Evolutionary conservation across 164 flowering plant genomes (phyloP).

Genomic region (Vitis riparia): DNA sequence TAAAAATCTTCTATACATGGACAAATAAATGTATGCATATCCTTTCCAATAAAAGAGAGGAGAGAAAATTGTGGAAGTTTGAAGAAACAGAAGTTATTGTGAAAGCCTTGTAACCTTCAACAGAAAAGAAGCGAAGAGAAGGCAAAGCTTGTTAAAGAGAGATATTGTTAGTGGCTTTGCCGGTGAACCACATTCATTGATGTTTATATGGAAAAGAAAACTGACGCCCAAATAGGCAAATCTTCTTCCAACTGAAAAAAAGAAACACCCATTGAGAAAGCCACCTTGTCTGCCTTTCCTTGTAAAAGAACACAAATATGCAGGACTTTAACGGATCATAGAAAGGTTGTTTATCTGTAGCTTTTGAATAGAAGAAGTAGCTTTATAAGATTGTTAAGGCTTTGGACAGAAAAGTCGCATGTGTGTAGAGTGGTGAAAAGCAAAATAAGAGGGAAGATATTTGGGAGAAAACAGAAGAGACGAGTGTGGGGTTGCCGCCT

Average conservation of each 20-base stretch:
- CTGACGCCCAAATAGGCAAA: too few relatives aligned
- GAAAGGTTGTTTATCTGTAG: background rate
- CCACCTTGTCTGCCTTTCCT: constrained; percentile 21
- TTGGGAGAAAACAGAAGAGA: background rate
- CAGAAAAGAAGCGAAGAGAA: background rate
- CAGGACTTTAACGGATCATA: constrained; percentile 12
- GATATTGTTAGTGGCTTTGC: background rate
- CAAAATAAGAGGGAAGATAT: background rate
- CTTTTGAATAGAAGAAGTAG: background rate
- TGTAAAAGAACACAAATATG: background rate
- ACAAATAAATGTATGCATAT: too few relatives aligned
- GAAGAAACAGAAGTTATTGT: background rate
- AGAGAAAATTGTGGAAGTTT: background rate
- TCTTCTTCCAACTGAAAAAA: background rate
- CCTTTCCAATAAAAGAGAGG: background rate
- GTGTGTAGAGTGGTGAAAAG: background rate
- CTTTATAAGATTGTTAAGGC: constrained; percentile 15
- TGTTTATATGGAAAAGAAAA: background rate
- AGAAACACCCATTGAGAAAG: constrained; percentile 13
- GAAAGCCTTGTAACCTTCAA: background rate
- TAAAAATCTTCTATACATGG: background rate
- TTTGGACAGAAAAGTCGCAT: constrained; percentile 12
- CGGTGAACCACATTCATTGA: background rate
- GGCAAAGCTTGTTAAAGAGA: background rate
- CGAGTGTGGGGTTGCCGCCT: too few relatives aligned